Percentiles rank a stretch among this genome's conserved stretches.
These are phyloP conservation scores for Dimargaris xerosporica DNA, from an alignment of 192 early-diverging fungal species.

Conservation along the genomic window DNA sequence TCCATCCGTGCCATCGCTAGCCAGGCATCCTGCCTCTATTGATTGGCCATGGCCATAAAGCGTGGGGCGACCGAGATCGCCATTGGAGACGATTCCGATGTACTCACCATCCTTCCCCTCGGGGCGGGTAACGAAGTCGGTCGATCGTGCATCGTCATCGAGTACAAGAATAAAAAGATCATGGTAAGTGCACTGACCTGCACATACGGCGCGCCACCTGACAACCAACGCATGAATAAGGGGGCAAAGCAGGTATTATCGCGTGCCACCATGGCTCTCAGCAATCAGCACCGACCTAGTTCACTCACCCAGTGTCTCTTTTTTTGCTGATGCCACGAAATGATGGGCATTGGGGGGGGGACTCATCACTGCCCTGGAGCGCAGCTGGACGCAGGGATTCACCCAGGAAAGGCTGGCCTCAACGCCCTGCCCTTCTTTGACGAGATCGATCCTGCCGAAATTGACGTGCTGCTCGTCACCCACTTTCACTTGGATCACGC, in stretches of 20 bases:
- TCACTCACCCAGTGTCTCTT: too few relatives aligned
- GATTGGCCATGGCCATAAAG: background rate
- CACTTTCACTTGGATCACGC: constrained; percentile 97
- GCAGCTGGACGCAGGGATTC: constrained; percentile 89
- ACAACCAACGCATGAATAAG: too few relatives aligned
- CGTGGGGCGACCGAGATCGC: constrained; percentile 22
- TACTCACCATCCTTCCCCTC: constrained; percentile 79
- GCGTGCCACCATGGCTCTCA: too few relatives aligned
- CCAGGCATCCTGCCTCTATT: background rate
- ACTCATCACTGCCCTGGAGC: too few relatives aligned
- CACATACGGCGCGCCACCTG: too few relatives aligned
- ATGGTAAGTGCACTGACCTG: constrained; percentile 37
- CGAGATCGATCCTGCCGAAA: constrained; percentile 69
- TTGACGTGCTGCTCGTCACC: constrained; percentile 86
- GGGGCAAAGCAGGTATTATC: too few relatives aligned
- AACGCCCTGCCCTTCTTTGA: constrained; percentile 91
- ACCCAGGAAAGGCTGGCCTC: constrained; percentile 84
- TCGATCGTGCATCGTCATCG: constrained; percentile 76
- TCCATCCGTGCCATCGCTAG: background rate
- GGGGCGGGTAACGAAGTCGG: constrained; percentile 98
- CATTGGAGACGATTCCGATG: constrained; percentile 57
- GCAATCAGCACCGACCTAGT: too few relatives aligned
- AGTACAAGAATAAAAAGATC: constrained; percentile 92
- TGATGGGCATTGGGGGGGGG: too few relatives aligned
- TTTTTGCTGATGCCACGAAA: too few relatives aligned